Conservation (phyloP, 108 stramenopile species). For the Pseudonitzschia pungens region DNA sequence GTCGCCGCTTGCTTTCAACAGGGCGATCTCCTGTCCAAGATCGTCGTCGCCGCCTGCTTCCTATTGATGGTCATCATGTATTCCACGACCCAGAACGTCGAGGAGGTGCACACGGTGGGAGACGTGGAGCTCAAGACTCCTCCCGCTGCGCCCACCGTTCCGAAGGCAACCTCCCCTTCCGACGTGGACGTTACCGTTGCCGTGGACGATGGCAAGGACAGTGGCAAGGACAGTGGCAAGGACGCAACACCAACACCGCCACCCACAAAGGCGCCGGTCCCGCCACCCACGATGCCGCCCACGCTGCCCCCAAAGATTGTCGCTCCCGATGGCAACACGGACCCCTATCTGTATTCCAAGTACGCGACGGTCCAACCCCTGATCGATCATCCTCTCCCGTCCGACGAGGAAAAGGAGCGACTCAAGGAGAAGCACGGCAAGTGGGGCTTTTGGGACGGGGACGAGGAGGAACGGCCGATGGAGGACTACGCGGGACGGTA, state of each 20-base stretch:
- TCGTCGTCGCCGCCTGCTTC: constrained; percentile 14
- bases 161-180: too few relatives aligned
- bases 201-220: too few relatives aligned
- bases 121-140: background rate
- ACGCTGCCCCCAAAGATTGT: background rate
- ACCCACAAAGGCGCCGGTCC: too few relatives aligned
- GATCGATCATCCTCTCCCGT: constrained; percentile 28
- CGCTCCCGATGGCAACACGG: constrained; percentile 3
- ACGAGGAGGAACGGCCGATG: constrained; percentile 62
- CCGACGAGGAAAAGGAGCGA: constrained; percentile 21
- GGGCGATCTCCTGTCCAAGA: constrained; percentile 18
- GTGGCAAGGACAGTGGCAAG: too few relatives aligned
- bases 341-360: constrained; percentile 28
- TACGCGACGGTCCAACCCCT: constrained; percentile 38
- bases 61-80: background rate
- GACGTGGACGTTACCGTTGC: too few relatives aligned
- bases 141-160: background rate
- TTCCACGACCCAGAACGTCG: constrained; percentile 5
- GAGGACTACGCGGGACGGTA: constrained; percentile 53
- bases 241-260: too few relatives aligned
- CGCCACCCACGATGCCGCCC: background rate
- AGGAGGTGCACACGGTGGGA: background rate
- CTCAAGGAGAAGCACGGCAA: constrained; percentile 43
- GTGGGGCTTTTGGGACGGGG: constrained; percentile 84
- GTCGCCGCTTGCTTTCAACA: background rate